A percentile compares a stretch with the other conserved stretches of the same genome.
phyloP scores from a whole-genome alignment of 257 asterid species.

The Solanum okadae region DNA sequence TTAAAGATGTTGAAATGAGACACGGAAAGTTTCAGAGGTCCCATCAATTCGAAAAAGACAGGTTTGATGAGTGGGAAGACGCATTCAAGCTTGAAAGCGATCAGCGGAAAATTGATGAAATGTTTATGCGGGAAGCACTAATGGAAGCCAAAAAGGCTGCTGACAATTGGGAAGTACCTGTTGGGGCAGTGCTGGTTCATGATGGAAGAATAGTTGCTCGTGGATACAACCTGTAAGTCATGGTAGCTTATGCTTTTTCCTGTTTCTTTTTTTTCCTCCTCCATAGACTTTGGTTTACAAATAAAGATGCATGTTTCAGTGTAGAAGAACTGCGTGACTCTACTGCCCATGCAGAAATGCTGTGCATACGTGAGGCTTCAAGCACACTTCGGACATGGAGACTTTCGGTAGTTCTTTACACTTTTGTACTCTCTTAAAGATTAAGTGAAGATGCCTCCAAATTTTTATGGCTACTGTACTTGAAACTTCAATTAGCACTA shows the following conservation, averaged over 20 bases:
- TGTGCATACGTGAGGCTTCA: conserved; percentile 93
- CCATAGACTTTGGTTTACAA: neutral
- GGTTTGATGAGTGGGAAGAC: conserved; percentile 91
- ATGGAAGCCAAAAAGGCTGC: conserved; percentile 91
- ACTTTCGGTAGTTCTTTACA: conserved; percentile 54
- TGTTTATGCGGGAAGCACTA: conserved; percentile 91
- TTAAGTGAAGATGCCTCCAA: neutral
- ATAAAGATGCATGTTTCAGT: conserved; percentile 33
- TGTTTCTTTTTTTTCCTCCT: neutral
- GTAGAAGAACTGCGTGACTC: conserved; percentile 97
- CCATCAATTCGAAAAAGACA: conserved; percentile 57
- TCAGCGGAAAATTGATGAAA: conserved; percentile 66
- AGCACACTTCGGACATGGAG: conserved; percentile 75
- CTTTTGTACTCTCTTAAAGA: neutral
- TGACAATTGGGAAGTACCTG: conserved; percentile 96
- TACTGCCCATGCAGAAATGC: conserved; percentile 97
- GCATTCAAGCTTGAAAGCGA: conserved; percentile 65
- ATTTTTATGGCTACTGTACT: neutral
- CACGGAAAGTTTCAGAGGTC: conserved; percentile 46
- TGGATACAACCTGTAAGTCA: conserved; percentile 88
- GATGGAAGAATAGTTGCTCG: conserved; percentile 87
- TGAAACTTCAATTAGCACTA: neutral
- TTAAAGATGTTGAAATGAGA: conserved; percentile 27
- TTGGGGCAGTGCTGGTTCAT: conserved; percentile 91
- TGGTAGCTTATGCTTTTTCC: neutral